Conservation (phyloP, 345 rosid genomes). For the Angophora floribunda region DNA sequence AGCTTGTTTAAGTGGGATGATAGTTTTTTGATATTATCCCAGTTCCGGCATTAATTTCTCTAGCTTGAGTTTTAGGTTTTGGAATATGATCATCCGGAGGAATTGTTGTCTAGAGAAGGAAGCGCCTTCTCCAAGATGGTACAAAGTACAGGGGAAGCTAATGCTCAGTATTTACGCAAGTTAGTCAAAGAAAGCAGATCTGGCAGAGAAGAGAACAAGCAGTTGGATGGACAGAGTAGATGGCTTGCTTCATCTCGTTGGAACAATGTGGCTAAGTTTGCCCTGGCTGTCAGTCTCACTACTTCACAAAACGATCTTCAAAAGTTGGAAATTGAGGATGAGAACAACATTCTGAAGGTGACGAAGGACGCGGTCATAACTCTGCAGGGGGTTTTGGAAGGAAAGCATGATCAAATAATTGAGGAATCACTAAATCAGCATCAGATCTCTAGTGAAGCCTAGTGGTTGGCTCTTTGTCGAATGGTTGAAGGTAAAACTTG, state of each 20-base stretch:
- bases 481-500: conserved; percentile 44
- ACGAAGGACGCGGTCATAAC: conserved; percentile 49
- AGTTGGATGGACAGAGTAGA: conserved; percentile 59
- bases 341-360: conserved; percentile 20
- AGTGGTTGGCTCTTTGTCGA: conserved; percentile 57
- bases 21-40: too few species aligned
- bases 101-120: too few species aligned
- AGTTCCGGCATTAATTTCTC: too few species aligned
- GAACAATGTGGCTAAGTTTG: conserved; percentile 48
- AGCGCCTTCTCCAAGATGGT: too few species aligned
- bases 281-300: conserved; percentile 37
- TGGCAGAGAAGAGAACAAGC: conserved; percentile 23
- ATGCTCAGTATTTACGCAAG: too few species aligned
- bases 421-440: conserved; percentile 18
- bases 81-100: too few species aligned
- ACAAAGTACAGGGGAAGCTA: too few species aligned
- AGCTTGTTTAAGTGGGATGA: too few species aligned
- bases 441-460: conserved; percentile 32
- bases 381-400: conserved; percentile 45
- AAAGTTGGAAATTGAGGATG: conserved; percentile 19
- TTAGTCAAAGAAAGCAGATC: conserved; percentile 35
- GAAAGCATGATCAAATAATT: conserved; percentile 41
- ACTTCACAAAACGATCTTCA: conserved; percentile 42
- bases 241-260: conserved; percentile 44
- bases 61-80: too few species aligned